Conservation (phyloP, 2,329 filamentous ascomycete species). For the Paracoccidioides lutzii region DNA sequence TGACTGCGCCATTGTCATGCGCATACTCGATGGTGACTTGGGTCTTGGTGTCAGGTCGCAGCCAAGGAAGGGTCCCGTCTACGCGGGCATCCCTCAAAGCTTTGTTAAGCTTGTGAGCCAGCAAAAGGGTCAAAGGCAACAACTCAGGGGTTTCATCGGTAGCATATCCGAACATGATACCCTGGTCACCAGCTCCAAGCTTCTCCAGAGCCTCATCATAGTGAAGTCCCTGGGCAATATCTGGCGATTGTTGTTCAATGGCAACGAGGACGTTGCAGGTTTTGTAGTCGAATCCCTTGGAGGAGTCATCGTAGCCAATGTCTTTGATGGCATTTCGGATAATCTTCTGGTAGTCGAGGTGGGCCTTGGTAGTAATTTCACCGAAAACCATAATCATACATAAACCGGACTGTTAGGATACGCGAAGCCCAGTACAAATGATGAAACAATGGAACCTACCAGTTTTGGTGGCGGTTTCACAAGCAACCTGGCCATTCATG, state of each 20-base stretch:
- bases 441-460: conserved; percentile 40
- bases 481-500: conserved; percentile 51
- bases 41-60: conserved; percentile 98
- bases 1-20: conserved; percentile 85
- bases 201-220: conserved; percentile 96
- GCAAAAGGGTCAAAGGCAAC: conserved; percentile 82
- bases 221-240: conserved; percentile 98
- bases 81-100: conserved; percentile 85
- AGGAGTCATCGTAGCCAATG: conserved; percentile 93
- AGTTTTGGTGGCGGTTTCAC: conserved; percentile 99
- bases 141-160: conserved; percentile 98
- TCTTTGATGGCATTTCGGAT: conserved; percentile 93
- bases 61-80: conserved; percentile 79
- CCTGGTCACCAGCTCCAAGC: conserved; percentile 97
- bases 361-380: conserved; percentile 95
- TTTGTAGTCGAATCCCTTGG: conserved; percentile 99
- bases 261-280: conserved; percentile 96
- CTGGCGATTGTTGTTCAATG: conserved; percentile 97
- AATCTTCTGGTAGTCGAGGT: conserved; percentile 94
- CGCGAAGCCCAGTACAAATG: conserved; percentile 1
- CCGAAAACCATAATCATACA: conserved; percentile 95
- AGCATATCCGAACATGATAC: conserved; percentile 99
- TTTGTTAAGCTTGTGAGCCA: conserved; percentile 94
- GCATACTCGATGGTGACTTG: conserved; percentile 99
- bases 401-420: conserved; percentile 13